These are phyloP conservation scores for Graphilbum ipis-grandicollis DNA, from an alignment of 2,329 filamentous ascomycete species.

Conservation along the genomic window DNA sequence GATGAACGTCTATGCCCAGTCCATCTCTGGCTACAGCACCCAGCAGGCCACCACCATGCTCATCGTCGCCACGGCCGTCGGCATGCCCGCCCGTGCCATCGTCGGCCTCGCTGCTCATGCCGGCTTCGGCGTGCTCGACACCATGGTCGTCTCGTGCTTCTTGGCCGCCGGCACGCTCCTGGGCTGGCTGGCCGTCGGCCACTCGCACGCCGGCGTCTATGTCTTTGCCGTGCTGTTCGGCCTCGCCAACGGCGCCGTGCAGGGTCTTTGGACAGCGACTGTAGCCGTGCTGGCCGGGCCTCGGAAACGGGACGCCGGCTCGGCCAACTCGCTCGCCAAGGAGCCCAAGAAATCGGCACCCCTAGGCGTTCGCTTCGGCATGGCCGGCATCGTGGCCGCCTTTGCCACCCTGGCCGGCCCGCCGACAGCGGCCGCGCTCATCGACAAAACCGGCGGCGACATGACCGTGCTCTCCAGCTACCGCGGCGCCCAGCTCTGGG, in stretches of 20 bases:
- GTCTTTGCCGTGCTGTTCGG: constrained; percentile 26
- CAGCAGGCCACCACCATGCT: constrained; percentile 34
- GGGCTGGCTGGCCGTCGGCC: constrained; percentile 34
- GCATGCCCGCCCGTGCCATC: constrained; percentile 34
- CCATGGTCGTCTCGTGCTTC: constrained; percentile 24
- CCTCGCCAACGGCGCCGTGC: constrained; percentile 22
- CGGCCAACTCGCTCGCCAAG: too few species aligned
- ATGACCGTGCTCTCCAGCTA: constrained; percentile 5
- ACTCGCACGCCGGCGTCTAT: constrained; percentile 20
- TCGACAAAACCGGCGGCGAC: constrained; percentile 3
- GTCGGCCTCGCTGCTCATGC: constrained; percentile 35
- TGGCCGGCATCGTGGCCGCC: constrained; percentile 21
- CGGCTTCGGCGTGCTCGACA: constrained; percentile 35
- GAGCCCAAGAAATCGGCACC: neutral
- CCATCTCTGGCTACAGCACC: constrained; percentile 26
- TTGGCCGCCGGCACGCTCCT: constrained; percentile 19
- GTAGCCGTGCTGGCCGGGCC: constrained; percentile 21
- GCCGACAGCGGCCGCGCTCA: constrained; percentile 12
- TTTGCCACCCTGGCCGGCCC: constrained; percentile 25
- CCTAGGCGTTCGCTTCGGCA: constrained; percentile 25
- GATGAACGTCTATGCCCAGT: constrained; percentile 15
- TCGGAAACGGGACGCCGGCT: too few species aligned
- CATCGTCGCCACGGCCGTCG: constrained; percentile 38
- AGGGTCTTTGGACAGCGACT: constrained; percentile 17
- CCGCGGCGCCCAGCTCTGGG: constrained; percentile 9